phyloP scores from a whole-genome alignment of 371 early-diverging fungal genomes.

The Neoconidiobolus thromboides region DNA sequence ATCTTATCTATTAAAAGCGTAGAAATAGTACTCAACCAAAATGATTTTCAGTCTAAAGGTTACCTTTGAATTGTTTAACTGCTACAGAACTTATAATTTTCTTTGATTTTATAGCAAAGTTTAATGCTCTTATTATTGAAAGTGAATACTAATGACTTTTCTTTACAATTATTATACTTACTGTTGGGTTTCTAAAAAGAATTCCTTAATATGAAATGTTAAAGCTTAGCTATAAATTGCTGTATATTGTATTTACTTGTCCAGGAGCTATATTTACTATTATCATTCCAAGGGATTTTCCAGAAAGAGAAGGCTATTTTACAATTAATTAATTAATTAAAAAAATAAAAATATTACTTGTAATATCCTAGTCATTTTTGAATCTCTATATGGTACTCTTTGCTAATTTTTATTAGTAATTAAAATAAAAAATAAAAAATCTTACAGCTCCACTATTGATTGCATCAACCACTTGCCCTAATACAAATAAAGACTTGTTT shows the following conservation, averaged over 20 bases:
- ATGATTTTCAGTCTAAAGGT: neutral
- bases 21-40: too few relatives aligned
- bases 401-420: constrained; percentile 7
- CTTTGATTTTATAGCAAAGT: constrained; percentile 45
- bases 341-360: constrained; percentile 15
- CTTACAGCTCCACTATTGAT: constrained; percentile 27
- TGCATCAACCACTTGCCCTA: constrained; percentile 52
- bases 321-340: neutral
- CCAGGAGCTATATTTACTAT: constrained; percentile 38
- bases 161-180: too few relatives aligned
- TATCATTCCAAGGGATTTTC: constrained; percentile 34
- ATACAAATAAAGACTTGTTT: constrained; percentile 51
- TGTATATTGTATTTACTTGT: constrained; percentile 14
- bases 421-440: constrained; percentile 1
- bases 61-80: constrained; percentile 6
- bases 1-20: too few relatives aligned
- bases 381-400: constrained; percentile 51
- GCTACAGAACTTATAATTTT: constrained; percentile 28
- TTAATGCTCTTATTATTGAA: constrained; percentile 19
- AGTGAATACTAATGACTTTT: too few relatives aligned
- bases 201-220: constrained; percentile 7
- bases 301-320: constrained; percentile 35
- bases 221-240: constrained; percentile 1
- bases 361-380: constrained; percentile 52
- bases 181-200: constrained; percentile 28